These are phyloP conservation scores for Coemansia sp. DNA, from an alignment of 192 early-diverging fungal species.

Conservation along the genomic window DNA sequence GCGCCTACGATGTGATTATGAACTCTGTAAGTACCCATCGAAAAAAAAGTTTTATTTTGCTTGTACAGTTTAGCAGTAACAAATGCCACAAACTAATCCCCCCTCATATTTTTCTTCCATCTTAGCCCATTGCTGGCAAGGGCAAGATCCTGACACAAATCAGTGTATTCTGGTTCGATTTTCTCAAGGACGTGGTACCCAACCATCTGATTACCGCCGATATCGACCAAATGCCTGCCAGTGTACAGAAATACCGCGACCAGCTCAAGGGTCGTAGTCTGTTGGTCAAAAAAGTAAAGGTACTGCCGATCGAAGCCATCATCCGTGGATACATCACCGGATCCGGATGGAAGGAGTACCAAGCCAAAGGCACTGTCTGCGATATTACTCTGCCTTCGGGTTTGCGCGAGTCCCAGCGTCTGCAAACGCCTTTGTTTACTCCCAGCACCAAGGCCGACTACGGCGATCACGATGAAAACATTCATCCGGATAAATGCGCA, in stretches of 20 bases:
- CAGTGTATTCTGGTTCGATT: conserved; percentile 93
- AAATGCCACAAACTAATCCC: not conserved
- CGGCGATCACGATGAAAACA: conserved; percentile 98
- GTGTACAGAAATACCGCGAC: conserved; percentile 82
- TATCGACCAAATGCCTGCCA: conserved; percentile 87
- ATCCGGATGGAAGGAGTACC: conserved; percentile 95
- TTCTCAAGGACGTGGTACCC: conserved; percentile 82
- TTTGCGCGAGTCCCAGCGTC: conserved; percentile 81
- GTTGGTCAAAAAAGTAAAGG: conserved; percentile 87
- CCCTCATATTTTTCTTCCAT: not conserved
- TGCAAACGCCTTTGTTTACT: conserved; percentile 85
- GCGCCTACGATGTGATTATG: conserved; percentile 99
- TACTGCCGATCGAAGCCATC: conserved; percentile 96
- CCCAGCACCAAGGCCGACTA: conserved; percentile 99
- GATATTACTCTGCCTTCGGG: conserved; percentile 81
- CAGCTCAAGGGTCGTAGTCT: conserved; percentile 90
- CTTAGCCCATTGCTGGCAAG: conserved; percentile 78
- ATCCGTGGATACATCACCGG: conserved; percentile 98
- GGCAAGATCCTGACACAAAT: conserved; percentile 97
- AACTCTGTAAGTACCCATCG: conserved; percentile 69
- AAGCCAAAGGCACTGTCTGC: conserved; percentile 89
- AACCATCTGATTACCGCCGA: conserved; percentile 96
- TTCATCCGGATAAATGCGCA: conserved; percentile 87
- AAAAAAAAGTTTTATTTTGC: not conserved
- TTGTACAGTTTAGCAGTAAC: not conserved